phyloP scores from a whole-genome alignment of 2,329 filamentous ascomycete genomes.

The Furcasterigmium sp. region DNA sequence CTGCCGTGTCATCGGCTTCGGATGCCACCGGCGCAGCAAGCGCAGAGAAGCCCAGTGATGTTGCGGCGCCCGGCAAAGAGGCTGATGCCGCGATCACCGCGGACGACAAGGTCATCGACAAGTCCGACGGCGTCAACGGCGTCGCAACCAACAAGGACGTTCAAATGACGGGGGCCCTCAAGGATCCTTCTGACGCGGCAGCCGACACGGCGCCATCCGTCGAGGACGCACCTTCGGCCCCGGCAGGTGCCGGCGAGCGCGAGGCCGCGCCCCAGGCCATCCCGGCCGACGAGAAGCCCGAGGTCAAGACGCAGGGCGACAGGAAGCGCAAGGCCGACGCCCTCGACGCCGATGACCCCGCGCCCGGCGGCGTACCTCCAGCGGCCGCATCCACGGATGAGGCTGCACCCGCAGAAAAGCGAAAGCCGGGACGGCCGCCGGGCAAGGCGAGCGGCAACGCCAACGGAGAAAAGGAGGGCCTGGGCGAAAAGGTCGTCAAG shows the following conservation, averaged over 20 bases:
- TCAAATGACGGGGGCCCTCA: constrained; percentile 1
- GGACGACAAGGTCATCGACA: too few relatives aligned
- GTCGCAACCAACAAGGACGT: constrained; percentile 2
- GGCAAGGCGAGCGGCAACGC: constrained; percentile 5
- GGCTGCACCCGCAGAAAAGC: constrained; percentile 15
- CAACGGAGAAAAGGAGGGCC: constrained; percentile 4
- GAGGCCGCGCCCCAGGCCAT: constrained; percentile 9
- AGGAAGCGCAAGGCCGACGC: constrained; percentile 37
- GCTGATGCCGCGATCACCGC: too few relatives aligned
- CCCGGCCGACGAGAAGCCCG: constrained; percentile 16
- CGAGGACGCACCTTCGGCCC: constrained; percentile 4
- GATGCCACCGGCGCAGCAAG: too few relatives aligned
- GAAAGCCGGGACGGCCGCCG: constrained; percentile 9
- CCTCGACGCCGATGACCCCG: constrained; percentile 15
- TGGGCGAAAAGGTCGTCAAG: constrained; percentile 15
- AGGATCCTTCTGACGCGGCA: constrained; percentile 4
- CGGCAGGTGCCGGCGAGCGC: constrained; percentile 5
- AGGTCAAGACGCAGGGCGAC: constrained; percentile 15
- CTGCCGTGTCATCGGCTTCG: too few relatives aligned
- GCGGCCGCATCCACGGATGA: neutral
- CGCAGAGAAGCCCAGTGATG: too few relatives aligned
- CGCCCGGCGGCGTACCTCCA: neutral
- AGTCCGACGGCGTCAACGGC: constrained; percentile 4
- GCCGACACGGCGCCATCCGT: constrained; percentile 4
- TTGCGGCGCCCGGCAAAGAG: too few relatives aligned